phyloP scores from a whole-genome alignment of 164 flowering plant genomes.

The Vitis rotundifolia region DNA sequence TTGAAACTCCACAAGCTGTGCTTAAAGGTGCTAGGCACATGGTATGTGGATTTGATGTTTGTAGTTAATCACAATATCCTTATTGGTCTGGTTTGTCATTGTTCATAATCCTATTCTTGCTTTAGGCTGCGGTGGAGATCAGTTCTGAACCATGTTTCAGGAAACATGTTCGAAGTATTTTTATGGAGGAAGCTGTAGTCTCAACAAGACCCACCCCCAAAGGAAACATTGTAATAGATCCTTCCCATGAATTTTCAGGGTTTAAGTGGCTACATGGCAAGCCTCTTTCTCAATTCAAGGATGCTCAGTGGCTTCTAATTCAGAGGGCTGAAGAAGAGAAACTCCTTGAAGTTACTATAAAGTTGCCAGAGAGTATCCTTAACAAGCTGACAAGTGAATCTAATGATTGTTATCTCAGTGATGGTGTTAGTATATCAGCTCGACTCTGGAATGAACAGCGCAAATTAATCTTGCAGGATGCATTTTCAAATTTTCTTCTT shows the following conservation, averaged over 20 bases:
- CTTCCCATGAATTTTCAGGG: slow-evolving; percentile 80
- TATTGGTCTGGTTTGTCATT: no score
- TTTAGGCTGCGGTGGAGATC: slow-evolving; percentile 88
- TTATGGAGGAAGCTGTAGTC: slow-evolving; percentile 71
- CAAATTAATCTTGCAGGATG: slow-evolving; percentile 71
- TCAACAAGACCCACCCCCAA: slow-evolving; percentile 80
- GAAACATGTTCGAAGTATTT: slow-evolving; percentile 76
- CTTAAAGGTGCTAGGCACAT: slow-evolving; percentile 95
- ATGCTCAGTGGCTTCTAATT: slow-evolving; percentile 95
- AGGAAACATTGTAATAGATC: slow-evolving; percentile 72
- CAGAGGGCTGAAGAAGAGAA: slow-evolving; percentile 98
- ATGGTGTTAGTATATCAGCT: slow-evolving; percentile 83
- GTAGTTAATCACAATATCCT: not conserved
- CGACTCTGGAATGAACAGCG: slow-evolving; percentile 96
- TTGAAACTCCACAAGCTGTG: slow-evolving; percentile 78
- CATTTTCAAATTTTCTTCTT: slow-evolving; percentile 58
- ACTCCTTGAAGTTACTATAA: slow-evolving; percentile 74
- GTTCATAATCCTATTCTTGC: slow-evolving; percentile 3
- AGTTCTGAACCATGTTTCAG: slow-evolving; percentile 87
- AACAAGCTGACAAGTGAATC: slow-evolving; percentile 55
- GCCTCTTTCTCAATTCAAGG: slow-evolving; percentile 70
- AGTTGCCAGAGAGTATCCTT: slow-evolving; percentile 51
- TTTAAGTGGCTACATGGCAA: slow-evolving; percentile 84
- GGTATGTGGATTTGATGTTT: slow-evolving; percentile 43
- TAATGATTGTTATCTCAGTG: slow-evolving; percentile 70